Base-by-base conservation (phyloP, 2,329 filamentous ascomycete genomes). In the Exutisphaerella laricina region DNA sequence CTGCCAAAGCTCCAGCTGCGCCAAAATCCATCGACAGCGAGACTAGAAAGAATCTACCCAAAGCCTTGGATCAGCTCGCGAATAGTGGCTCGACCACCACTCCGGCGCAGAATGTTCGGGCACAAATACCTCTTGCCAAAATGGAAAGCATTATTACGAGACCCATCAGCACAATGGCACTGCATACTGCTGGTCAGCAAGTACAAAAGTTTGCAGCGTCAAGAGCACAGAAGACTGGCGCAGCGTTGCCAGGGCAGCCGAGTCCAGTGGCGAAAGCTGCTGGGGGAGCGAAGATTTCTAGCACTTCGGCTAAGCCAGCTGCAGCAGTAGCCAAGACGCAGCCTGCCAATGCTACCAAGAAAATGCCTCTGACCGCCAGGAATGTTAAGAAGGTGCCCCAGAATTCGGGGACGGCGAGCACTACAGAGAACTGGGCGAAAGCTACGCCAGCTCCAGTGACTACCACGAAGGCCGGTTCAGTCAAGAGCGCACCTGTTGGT, bases 61-160 rank as follows among this genome's bases (percentile, higher is more conserved):
- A 50, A 28, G 54, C 49, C 4, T 49, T 55, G 4, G 46, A 41
- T 2, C 53, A 54, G 25, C 22, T 26, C 26, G 40, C 35, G 16
- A 39, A 39, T 16, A 36, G 12, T 16, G 32, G 13, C 20, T 12
- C 43, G 21, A 28, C 39, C 38, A 30, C 49, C 8, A 43, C 36
- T 14, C 53, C 58, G 12, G 46, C 45, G 4, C 43, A 54, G 20
- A 51, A 46, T 10, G 46, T 62, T 23, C 52, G 51, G 26, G 54
- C 57, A 14, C 49, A 57, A 2, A 45, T 61, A 32, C 59, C 60
- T 4, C 46, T 63, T 41, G 61, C 58, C 9, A 63, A 62, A 18
- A 54, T 57, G 38, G 57, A 63, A 30, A 54, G 59, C 18, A 56
- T 59, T 28, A 56, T 65, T 33, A 65, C 62, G 2, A 43, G 61